Evolutionary conservation across 176 grass and related monocot species (phyloP), one percentile per base, ranked within the genome.

Genomic region (Triticum monococcum): DNA sequence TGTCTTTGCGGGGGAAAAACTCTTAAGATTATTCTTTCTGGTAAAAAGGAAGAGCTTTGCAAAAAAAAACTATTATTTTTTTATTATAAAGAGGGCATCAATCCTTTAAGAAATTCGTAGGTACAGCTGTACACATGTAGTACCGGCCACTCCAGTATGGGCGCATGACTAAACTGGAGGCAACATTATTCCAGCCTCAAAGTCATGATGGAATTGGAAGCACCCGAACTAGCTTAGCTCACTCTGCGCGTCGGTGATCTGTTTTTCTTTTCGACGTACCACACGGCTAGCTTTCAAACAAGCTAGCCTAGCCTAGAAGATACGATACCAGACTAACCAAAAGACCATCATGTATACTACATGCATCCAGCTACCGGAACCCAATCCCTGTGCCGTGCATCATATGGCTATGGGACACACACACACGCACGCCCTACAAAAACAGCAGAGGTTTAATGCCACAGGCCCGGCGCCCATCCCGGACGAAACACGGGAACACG

Each of bases 181-280:
- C 48, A 41, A 23, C 56, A 76, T 64, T 50, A 33, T 64, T 75
- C 57, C 12, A 5, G 20, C 31, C 50, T 46, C 54, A 64, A 22
- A 75, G 40, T 17, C 38, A 64, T 65, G 68, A 74, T 45, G 69
- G 9, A 84, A 76, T 17, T 64, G 82, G 56, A 63, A 45, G 37
- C 82, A 75, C 71, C 9, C 16, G 54, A 31, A 75, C 46, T n/a
- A 33, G 68, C 57, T 33, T 6, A 33, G 18, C 25, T 31, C 72
- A 75, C 40, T 68, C 25, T 0, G 12, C 57, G 64, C 71, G 59
- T 84, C 71, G 71, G 83, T 84, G 83, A 48, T 65, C 56, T 64
- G 28, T 36, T 84, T 84, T 50, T 7, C 6, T 26, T 9, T 12
- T 45, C 11, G 41, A 12, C 26, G 18, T 46, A 35, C 33, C 33